Percentiles rank a stretch among this genome's conserved stretches.
phyloP scores from a whole-genome alignment of 2,329 filamentous ascomycete species.

The Leptographium lundbergii region DNA sequence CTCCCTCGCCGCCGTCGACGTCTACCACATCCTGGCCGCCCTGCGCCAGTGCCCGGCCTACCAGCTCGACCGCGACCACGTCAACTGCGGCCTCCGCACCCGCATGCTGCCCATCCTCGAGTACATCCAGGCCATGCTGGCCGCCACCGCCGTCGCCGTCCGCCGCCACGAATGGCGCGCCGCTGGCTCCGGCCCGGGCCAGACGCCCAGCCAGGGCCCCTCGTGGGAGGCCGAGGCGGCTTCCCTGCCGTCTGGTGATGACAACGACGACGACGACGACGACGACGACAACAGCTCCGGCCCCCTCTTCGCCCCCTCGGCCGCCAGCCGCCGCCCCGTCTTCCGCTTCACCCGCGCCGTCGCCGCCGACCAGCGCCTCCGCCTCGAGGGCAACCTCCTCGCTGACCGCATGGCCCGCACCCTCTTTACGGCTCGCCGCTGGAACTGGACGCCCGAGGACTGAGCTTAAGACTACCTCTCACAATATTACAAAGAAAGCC shows the following conservation, averaged over 20 bases:
- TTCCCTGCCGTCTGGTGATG: no score
- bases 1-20: constrained; percentile 29
- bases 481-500: no score
- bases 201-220: not conserved
- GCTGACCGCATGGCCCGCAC: constrained; percentile 36
- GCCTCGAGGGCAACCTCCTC: constrained; percentile 34
- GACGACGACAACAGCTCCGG: constrained; percentile 4
- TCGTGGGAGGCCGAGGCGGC: not conserved
- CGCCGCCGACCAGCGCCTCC: constrained; percentile 35
- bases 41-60: constrained; percentile 58
- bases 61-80: constrained; percentile 61
- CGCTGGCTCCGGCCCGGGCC: not conserved
- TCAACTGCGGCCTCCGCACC: constrained; percentile 58
- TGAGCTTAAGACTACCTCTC: constrained; percentile 2
- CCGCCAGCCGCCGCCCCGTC: constrained; percentile 5
- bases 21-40: constrained; percentile 45
- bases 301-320: not conserved
- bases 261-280: constrained; percentile 5
- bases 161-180: constrained; percentile 29
- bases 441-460: constrained; percentile 47
- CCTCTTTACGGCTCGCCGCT: constrained; percentile 42
- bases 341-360: constrained; percentile 41
- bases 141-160: constrained; percentile 31
- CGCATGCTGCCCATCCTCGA: constrained; percentile 54
- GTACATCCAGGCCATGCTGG: constrained; percentile 45